phyloP scores from a whole-genome alignment of 768 basidiomycete species.

The Russula sp. region DNA sequence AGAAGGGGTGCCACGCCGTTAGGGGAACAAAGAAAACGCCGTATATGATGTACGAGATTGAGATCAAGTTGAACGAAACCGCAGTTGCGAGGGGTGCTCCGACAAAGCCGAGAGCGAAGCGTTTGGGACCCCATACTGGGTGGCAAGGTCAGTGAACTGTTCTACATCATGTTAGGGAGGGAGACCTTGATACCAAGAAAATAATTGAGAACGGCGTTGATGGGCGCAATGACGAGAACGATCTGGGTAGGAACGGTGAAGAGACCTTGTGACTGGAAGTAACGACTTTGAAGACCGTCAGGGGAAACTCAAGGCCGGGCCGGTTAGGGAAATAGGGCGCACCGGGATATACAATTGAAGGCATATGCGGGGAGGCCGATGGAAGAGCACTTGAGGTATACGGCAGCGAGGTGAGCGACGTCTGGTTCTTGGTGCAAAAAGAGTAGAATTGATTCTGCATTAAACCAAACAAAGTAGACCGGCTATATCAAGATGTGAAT shows the following conservation, averaged over 20 bases:
- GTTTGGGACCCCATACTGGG: conserved; percentile 73
- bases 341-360: conserved; percentile 50
- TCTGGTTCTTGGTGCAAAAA: conserved; percentile 74
- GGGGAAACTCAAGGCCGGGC: neutral
- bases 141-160: conserved; percentile 1
- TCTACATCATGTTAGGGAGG: neutral
- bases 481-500: conserved; percentile 29
- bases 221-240: conserved; percentile 72
- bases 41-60: conserved; percentile 52
- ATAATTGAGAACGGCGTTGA: conserved; percentile 80
- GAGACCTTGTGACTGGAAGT: conserved; percentile 81
- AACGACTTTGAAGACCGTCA: conserved; percentile 37
- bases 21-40: conserved; percentile 53
- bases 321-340: conserved; percentile 1
- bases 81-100: conserved; percentile 91
- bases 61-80: conserved; percentile 82
- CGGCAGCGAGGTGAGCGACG: conserved; percentile 66
- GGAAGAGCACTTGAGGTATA: conserved; percentile 71
- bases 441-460: conserved; percentile 71
- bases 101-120: conserved; percentile 77
- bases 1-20: conserved; percentile 80
- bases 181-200: conserved; percentile 51
- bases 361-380: conserved; percentile 74
- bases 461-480: conserved; percentile 71
- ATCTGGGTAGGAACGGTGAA: conserved; percentile 83